phyloP scores from a whole-genome alignment of 2,329 filamentous ascomycete species.

The Chaetomiaceae sp. region DNA sequence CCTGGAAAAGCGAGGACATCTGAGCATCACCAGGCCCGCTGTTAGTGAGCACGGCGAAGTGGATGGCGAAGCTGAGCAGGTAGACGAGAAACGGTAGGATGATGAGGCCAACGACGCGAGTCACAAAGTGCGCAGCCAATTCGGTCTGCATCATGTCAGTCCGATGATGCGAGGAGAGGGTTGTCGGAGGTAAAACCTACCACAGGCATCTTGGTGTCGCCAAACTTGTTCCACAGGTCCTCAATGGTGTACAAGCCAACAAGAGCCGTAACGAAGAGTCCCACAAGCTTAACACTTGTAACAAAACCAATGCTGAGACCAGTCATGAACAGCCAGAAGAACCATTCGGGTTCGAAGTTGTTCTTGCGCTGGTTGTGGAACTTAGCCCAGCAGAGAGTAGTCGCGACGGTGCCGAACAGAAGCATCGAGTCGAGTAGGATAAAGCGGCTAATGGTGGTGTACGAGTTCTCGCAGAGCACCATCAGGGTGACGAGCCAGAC shows the following conservation, averaged over 20 bases:
- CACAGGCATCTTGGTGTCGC: constrained; percentile 84
- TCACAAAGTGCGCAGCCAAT: constrained; percentile 72
- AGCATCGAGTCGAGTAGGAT: constrained; percentile 99
- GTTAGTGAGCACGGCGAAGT: constrained; percentile 90
- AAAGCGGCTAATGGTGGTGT: constrained; percentile 97
- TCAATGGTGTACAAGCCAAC: constrained; percentile 95
- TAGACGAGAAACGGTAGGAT: constrained; percentile 86
- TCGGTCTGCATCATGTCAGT: constrained; percentile 28
- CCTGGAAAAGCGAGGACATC: constrained; percentile 99
- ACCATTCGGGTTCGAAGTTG: constrained; percentile 90
- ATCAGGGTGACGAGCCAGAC: constrained; percentile 95
- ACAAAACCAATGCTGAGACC: constrained; percentile 96
- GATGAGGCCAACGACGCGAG: constrained; percentile 82
- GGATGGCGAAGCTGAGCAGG: constrained; percentile 89
- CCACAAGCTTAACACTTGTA: constrained; percentile 97
- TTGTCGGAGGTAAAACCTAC: constrained; percentile 42
- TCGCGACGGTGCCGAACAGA: constrained; percentile 96
- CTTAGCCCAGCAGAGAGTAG: constrained; percentile 93
- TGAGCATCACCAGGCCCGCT: constrained; percentile 97
- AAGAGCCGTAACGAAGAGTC: constrained; percentile 89
- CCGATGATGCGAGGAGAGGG: neutral
- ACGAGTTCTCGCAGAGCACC: constrained; percentile 98
- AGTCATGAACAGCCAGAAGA: constrained; percentile 87
- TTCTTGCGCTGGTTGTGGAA: constrained; percentile 85
- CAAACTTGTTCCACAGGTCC: constrained; percentile 98